Evolutionary conservation across 2,329 filamentous ascomycete species (phyloP).

Genomic region (Ophiostoma piceae): DNA sequence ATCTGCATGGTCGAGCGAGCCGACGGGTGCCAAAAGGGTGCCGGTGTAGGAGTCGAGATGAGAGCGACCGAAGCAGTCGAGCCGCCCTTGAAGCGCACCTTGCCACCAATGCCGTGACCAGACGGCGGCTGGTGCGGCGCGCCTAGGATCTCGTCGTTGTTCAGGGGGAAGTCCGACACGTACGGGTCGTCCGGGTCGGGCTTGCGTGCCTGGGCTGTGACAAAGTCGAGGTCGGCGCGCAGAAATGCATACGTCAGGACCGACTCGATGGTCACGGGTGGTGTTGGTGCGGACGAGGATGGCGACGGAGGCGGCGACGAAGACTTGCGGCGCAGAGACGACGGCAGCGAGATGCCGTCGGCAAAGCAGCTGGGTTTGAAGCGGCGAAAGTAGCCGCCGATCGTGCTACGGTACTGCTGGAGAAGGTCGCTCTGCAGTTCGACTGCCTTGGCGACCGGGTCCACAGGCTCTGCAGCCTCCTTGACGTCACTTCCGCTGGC

Average conservation of each 20-base stretch:
- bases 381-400: slow-evolving; percentile 90
- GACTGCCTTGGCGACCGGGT: slow-evolving; percentile 8
- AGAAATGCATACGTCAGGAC: slow-evolving; percentile 90
- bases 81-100: slow-evolving; percentile 80
- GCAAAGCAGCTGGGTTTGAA: slow-evolving; percentile 77
- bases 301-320: neutral
- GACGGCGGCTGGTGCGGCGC: slow-evolving; percentile 49
- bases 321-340: slow-evolving; percentile 24
- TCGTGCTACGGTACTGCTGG: slow-evolving; percentile 70
- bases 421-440: slow-evolving; percentile 67
- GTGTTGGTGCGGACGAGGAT: neutral
- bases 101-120: slow-evolving; percentile 63
- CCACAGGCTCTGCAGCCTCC: neutral
- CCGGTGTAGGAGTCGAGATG: slow-evolving; percentile 85
- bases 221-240: slow-evolving; percentile 89
- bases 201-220: slow-evolving; percentile 80
- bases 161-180: slow-evolving; percentile 69
- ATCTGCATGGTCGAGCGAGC: slow-evolving; percentile 78
- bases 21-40: slow-evolving; percentile 91
- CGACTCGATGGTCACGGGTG: slow-evolving; percentile 59
- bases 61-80: slow-evolving; percentile 86
- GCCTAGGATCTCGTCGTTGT: slow-evolving; percentile 78
- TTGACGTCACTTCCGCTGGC: neutral
- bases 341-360: slow-evolving; percentile 23
- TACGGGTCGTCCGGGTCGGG: slow-evolving; percentile 66